These are phyloP conservation scores for Zoysia pacifica DNA, from an alignment of 176 grass and related monocot species.

Conservation along the genomic window DNA sequence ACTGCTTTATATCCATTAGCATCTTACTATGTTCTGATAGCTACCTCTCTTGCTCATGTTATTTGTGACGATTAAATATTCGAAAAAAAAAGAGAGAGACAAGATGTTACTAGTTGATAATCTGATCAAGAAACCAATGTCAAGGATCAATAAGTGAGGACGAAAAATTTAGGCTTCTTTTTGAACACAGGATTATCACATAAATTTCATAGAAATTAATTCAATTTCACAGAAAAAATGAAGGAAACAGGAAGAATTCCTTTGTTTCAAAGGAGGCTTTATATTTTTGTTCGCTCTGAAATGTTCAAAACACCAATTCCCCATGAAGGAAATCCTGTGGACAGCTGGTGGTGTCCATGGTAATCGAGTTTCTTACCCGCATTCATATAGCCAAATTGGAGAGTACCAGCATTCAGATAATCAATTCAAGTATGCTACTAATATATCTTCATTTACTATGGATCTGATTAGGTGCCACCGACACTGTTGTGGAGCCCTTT, in stretches of 20 bases:
- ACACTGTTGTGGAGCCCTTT: background rate
- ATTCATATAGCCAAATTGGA: conserved; percentile 10
- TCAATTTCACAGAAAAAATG: too few relatives aligned
- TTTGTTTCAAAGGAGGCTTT: too few relatives aligned
- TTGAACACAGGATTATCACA: too few relatives aligned
- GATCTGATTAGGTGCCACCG: conserved; percentile 26
- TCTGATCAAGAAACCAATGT: conserved; percentile 15
- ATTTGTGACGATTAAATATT: background rate
- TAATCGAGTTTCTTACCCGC: background rate
- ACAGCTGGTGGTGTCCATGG: background rate
- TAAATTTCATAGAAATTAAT: too few relatives aligned
- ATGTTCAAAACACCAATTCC: background rate
- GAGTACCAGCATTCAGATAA: background rate
- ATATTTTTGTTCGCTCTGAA: conserved; percentile 2
- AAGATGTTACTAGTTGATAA: conserved; percentile 4
- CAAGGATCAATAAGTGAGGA: background rate
- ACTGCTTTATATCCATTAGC: conserved; percentile 21
- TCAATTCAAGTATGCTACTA: conserved; percentile 20
- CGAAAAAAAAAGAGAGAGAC: background rate
- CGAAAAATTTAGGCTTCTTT: background rate
- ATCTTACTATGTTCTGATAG: conserved; percentile 8
- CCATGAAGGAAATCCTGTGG: too few relatives aligned
- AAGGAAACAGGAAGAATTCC: too few relatives aligned
- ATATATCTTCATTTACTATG: conserved; percentile 17
- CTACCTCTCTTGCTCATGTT: background rate